These are phyloP conservation scores for Claviceps quebecensis DNA, from an alignment of 2,329 filamentous ascomycete species.

Conservation along the genomic window DNA sequence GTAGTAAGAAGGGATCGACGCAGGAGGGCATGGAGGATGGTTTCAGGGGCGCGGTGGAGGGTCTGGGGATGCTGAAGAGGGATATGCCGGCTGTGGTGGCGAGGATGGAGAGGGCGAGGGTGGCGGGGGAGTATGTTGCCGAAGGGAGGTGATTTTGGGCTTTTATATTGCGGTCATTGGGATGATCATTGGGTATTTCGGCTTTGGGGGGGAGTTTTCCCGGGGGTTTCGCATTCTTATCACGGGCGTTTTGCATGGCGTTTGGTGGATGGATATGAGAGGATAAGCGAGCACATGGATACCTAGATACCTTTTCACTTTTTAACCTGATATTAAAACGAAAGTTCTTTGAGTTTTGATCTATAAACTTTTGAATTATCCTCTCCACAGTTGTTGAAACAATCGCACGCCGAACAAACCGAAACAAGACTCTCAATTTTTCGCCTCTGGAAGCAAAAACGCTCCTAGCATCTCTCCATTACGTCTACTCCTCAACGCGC, in stretches of 20 bases:
- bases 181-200: background rate
- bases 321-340: background rate
- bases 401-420: background rate
- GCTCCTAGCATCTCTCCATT: background rate
- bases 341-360: background rate
- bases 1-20: constrained; percentile 24
- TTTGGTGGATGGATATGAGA: background rate
- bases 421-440: background rate
- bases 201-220: background rate
- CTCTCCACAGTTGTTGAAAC: background rate
- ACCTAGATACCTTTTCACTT: background rate
- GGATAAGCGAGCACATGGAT: background rate
- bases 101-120: constrained; percentile 49
- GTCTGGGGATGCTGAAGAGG: constrained; percentile 38
- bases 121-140: constrained; percentile 44
- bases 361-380: background rate
- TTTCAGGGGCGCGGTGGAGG: constrained; percentile 34
- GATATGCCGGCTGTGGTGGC: constrained; percentile 49
- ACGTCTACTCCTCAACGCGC: constrained; percentile 1
- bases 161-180: background rate
- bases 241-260: background rate
- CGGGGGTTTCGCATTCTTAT: background rate
- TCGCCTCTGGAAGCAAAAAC: background rate
- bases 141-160: constrained; percentile 10
- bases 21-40: constrained; percentile 28